Conservation (phyloP, 139 green algal species). For the Coelastrella sp. region DNA sequence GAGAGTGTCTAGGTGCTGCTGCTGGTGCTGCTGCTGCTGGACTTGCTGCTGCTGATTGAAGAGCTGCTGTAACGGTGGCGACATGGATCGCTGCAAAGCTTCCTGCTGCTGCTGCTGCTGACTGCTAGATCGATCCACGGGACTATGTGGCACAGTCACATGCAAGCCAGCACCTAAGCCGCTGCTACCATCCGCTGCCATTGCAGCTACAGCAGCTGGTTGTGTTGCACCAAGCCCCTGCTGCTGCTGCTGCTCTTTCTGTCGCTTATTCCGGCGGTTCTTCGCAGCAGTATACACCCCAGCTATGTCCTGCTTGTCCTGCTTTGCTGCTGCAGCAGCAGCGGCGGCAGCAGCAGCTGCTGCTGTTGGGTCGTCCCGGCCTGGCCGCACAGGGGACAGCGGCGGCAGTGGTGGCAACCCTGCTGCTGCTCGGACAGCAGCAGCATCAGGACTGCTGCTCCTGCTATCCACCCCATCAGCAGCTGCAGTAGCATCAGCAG, state of each 20-base stretch:
- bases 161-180: background rate
- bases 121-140: background rate
- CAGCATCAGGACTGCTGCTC: background rate
- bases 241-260: conserved; percentile 31
- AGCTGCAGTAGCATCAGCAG: background rate
- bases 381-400: background rate
- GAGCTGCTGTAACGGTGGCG: conserved; percentile 19
- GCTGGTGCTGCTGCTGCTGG: conserved; percentile 27
- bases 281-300: conserved; percentile 34
- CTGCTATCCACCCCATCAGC: background rate
- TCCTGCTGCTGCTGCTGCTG: conserved; percentile 15
- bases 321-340: conserved; percentile 6
- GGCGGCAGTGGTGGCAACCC: background rate
- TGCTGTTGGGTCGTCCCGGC: background rate
- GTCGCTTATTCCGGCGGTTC: background rate
- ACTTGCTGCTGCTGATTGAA: too few relatives aligned
- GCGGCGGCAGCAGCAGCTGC: background rate
- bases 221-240: background rate
- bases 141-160: background rate
- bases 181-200: background rate
- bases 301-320: conserved; percentile 5
- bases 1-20: background rate
- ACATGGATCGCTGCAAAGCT: background rate
- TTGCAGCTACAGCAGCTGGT: background rate
- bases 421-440: conserved; percentile 2